Percentiles rank a stretch among this genome's conserved stretches.
These are phyloP conservation scores for Pyrus hybrid DNA, from an alignment of 331 rosid species.

Conservation along the genomic window DNA sequence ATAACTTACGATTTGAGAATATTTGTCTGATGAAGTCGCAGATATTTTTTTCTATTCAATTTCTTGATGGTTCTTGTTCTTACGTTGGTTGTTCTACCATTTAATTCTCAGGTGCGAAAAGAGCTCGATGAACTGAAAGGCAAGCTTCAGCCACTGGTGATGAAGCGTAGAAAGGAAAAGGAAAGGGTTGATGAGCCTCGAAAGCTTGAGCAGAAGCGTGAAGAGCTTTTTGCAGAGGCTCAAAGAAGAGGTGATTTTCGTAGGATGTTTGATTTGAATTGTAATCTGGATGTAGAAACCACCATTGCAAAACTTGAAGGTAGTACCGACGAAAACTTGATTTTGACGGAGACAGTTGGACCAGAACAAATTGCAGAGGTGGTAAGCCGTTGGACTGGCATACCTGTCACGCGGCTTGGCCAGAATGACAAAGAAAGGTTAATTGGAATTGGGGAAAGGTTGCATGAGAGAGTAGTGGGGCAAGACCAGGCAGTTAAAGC, in stretches of 20 bases:
- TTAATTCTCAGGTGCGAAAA: constrained; percentile 43
- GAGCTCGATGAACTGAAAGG: constrained; percentile 82
- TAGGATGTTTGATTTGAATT: constrained; percentile 33
- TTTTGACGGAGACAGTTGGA: constrained; percentile 81
- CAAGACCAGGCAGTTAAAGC: constrained; percentile 82
- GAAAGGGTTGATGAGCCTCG: constrained; percentile 68
- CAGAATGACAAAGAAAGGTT: constrained; percentile 73
- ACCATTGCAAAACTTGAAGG: constrained; percentile 70
- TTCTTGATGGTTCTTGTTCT: not conserved
- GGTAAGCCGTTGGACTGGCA: constrained; percentile 94
- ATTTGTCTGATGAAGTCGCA: not conserved
- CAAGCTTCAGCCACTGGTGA: constrained; percentile 80
- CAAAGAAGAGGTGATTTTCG: constrained; percentile 80
- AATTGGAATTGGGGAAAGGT: constrained; percentile 70
- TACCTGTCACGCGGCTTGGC: constrained; percentile 87
- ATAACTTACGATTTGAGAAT: not conserved
- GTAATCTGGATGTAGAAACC: constrained; percentile 72
- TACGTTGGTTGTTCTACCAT: not conserved
- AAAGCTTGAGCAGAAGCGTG: constrained; percentile 67
- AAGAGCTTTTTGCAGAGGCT: constrained; percentile 79
- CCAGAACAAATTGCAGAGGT: constrained; percentile 92
- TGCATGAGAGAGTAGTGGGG: constrained; percentile 88
- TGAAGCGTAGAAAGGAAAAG: constrained; percentile 75
- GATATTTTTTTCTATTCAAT: not conserved
- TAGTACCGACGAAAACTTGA: constrained; percentile 49